phyloP scores from a whole-genome alignment of 495 filamentous ascomycete genomes.

The Oleoguttula mirabilis region DNA sequence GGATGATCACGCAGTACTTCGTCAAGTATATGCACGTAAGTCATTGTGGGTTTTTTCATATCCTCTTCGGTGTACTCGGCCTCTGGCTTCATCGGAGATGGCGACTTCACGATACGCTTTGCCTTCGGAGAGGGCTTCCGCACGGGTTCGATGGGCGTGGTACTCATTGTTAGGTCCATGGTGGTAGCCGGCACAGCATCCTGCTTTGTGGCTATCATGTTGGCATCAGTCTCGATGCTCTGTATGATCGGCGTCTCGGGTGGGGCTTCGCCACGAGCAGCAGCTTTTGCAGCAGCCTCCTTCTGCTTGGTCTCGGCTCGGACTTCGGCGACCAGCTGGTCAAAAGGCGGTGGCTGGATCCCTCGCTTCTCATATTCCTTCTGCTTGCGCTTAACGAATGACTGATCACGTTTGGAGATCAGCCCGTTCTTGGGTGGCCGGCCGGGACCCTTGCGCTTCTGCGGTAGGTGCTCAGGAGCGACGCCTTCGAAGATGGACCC shows the following conservation, averaged over 20 bases:
- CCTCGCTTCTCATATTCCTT: conserved; percentile 19
- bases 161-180: conserved; percentile 38
- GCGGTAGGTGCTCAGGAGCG: conserved; percentile 26
- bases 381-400: conserved; percentile 10
- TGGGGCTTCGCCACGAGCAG: conserved; percentile 4
- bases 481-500: conserved; percentile 11
- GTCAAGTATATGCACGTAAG: conserved; percentile 84
- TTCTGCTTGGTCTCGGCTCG: conserved; percentile 13
- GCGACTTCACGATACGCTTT: conserved; percentile 49
- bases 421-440: conserved; percentile 84
- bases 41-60: conserved; percentile 68
- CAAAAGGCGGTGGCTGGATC: neutral
- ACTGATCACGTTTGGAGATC: conserved; percentile 71
- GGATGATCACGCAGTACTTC: conserved; percentile 65
- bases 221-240: conserved; percentile 12
- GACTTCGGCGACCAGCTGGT: conserved; percentile 5
- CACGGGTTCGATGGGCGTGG: conserved; percentile 33
- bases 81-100: conserved; percentile 60
- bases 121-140: conserved; percentile 18
- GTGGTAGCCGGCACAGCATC: neutral
- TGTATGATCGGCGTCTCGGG: conserved; percentile 6
- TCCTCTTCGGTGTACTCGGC: conserved; percentile 73
- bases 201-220: neutral
- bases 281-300: conserved; percentile 6
- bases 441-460: conserved; percentile 70